Evolutionary conservation across 2,329 filamentous ascomycete genomes (phyloP).

Genomic region (Colletotrichum sp.): DNA sequence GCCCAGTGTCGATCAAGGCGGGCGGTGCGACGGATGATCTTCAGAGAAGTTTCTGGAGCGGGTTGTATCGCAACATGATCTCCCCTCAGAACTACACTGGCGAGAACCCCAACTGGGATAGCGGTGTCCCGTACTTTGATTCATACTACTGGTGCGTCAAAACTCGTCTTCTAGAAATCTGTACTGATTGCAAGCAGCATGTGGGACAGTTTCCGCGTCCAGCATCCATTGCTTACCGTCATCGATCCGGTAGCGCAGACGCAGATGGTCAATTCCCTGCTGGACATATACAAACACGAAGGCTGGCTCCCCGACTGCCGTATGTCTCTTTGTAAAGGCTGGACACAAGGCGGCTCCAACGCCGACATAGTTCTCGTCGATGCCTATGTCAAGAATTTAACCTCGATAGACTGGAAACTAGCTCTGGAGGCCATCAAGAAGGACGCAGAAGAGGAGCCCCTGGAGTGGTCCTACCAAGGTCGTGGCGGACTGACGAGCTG

Average conservation of each 20-base stretch:
- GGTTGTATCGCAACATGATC: constrained; percentile 65
- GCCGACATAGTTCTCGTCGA: constrained; percentile 69
- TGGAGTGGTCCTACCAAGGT: constrained; percentile 68
- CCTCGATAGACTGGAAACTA: constrained; percentile 62
- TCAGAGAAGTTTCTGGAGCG: constrained; percentile 66
- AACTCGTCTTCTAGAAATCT: neutral
- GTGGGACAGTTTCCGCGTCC: constrained; percentile 69
- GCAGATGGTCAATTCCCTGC: constrained; percentile 65
- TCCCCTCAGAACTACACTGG: constrained; percentile 71
- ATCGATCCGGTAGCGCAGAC: constrained; percentile 65
- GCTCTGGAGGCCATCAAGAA: constrained; percentile 69
- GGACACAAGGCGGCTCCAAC: constrained; percentile 71
- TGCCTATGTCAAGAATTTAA: constrained; percentile 66
- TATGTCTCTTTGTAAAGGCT: constrained; percentile 71
- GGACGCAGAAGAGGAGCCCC: constrained; percentile 66
- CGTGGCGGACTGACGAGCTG: constrained; percentile 70
- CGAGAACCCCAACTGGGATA: constrained; percentile 67
- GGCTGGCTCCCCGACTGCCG: constrained; percentile 73
- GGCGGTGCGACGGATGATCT: constrained; percentile 54
- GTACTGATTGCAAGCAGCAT: constrained; percentile 38
- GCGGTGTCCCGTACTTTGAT: constrained; percentile 67
- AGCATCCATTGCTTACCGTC: constrained; percentile 68
- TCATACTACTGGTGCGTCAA: constrained; percentile 44
- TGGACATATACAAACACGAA: constrained; percentile 69
- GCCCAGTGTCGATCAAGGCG: constrained; percentile 54